These are phyloP conservation scores for Phytophthora megakarya DNA, from an alignment of 352 stramenopile genomes.

Conservation along the genomic window DNA sequence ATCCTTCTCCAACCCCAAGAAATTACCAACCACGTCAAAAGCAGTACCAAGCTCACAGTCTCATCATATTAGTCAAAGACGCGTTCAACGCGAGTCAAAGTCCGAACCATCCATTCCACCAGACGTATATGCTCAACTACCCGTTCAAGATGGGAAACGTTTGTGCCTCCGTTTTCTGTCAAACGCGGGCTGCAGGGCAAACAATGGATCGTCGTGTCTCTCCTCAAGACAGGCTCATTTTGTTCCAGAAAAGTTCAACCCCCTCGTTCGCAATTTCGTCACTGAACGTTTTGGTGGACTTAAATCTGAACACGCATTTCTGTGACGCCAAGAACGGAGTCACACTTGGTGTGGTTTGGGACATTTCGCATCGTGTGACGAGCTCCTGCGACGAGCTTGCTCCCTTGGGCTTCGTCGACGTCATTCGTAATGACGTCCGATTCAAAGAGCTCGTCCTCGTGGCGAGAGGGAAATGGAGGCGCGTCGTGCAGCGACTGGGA, in stretches of 20 bases:
- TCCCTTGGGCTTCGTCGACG: too few species aligned
- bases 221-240: constrained; percentile 9
- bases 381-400: too few species aligned
- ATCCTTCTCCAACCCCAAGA: background rate
- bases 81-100: background rate
- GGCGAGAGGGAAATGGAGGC: too few species aligned
- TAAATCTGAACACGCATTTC: constrained; percentile 7
- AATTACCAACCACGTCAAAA: background rate
- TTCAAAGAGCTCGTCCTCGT: too few species aligned
- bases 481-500: too few species aligned
- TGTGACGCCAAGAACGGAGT: constrained; percentile 5
- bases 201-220: background rate
- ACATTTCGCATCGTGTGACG: too few species aligned
- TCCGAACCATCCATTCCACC: background rate
- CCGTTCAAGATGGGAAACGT: too few species aligned
- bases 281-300: constrained; percentile 6
- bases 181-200: constrained; percentile 1
- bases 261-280: constrained; percentile 6
- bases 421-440: too few species aligned
- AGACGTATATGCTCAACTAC: constrained; percentile 1
- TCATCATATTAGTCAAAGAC: background rate
- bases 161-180: constrained; percentile 15
- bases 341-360: too few species aligned
- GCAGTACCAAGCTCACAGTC: background rate
- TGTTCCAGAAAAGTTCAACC: constrained; percentile 1